Percentiles rank a stretch among this genome's conserved stretches.
Conservation (phyloP, 371 early-diverging fungal species). For the Funneliformis caledonium region DNA sequence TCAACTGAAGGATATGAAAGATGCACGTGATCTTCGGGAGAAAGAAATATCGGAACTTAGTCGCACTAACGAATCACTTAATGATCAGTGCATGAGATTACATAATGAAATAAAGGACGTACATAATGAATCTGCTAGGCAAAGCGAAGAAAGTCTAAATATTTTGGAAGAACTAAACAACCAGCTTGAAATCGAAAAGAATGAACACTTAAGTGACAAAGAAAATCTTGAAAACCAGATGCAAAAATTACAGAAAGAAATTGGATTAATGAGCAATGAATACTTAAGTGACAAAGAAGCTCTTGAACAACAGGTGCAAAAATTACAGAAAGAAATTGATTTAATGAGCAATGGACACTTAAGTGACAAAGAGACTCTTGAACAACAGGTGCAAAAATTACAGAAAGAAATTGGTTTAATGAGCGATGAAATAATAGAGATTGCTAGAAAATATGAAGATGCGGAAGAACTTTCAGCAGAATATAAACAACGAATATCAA, state of each 20-base stretch:
- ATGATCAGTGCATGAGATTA: background rate
- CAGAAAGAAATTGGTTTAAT: constrained; percentile 24
- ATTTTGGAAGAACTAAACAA: constrained; percentile 17
- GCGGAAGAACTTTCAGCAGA: constrained; percentile 1
- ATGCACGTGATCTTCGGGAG: background rate
- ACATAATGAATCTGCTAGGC: constrained; percentile 2
- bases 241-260: constrained; percentile 23
- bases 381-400: constrained; percentile 23
- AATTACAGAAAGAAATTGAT: constrained; percentile 14
- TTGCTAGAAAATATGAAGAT: constrained; percentile 26
- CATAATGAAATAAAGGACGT: constrained; percentile 16
- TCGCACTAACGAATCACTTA: constrained; percentile 11
- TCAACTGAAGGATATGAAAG: background rate
- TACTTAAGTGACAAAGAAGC: background rate
- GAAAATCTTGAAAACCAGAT: constrained; percentile 23
- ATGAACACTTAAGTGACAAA: background rate
- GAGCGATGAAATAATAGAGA: constrained; percentile 2
- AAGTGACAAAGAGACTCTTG: constrained; percentile 1
- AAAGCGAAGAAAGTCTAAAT: constrained; percentile 11
- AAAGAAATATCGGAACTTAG: background rate
- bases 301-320: constrained; percentile 25
- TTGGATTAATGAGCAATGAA: background rate
- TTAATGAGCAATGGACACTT: background rate
- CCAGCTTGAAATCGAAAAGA: constrained; percentile 22
- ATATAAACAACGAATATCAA: constrained; percentile 5